These are phyloP conservation scores for Diaporthe helianthi DNA, from an alignment of 2,329 filamentous ascomycete species.

Conservation along the genomic window DNA sequence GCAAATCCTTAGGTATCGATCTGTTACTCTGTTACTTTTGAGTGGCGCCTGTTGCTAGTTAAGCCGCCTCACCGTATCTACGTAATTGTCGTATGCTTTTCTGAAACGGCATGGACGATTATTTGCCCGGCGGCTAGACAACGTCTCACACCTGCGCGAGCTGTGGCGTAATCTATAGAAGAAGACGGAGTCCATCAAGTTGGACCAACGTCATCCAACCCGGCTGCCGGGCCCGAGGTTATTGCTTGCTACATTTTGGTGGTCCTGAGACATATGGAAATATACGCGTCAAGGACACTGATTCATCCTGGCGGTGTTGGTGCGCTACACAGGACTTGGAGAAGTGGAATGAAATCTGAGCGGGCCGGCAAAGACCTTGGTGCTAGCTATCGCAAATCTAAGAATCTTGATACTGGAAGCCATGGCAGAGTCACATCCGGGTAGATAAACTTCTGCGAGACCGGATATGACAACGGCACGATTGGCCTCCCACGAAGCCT, in stretches of 20 bases:
- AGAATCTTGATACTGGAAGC: neutral
- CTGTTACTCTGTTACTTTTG: neutral
- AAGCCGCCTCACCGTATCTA: neutral
- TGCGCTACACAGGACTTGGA: neutral
- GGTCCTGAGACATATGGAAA: neutral
- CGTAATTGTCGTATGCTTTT: neutral
- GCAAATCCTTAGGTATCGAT: neutral
- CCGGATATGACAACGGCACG: conserved; percentile 12
- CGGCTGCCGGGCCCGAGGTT: neutral
- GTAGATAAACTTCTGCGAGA: conserved; percentile 15
- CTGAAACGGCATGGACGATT: neutral
- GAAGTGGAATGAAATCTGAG: neutral
- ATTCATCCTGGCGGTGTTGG: neutral
- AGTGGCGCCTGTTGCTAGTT: neutral
- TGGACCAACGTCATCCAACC: neutral
- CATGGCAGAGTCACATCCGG: neutral
- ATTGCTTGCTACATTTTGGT: neutral
- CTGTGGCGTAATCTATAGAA: neutral
- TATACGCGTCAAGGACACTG: neutral
- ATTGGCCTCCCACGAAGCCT: neutral
- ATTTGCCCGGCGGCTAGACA: neutral
- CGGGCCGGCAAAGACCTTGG: neutral
- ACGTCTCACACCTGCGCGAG: neutral
- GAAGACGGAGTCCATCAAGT: neutral
- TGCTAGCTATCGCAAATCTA: neutral